phyloP scores from a whole-genome alignment of 139 green algal genomes.

The Volvox reticuliferus region DNA sequence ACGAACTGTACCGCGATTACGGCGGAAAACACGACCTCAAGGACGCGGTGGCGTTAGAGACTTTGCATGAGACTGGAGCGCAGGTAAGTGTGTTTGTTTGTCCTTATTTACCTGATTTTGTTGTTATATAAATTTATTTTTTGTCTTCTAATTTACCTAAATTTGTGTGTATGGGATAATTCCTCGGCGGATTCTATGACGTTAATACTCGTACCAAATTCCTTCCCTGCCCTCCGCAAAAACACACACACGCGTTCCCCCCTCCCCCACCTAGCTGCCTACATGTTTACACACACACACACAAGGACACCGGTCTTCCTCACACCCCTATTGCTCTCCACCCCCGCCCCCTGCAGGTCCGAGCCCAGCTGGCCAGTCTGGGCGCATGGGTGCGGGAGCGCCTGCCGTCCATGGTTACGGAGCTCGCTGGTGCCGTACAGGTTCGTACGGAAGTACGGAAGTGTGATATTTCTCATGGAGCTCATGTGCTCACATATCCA shows the following conservation, averaged over 20 bases:
- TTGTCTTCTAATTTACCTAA: no score
- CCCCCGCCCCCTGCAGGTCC: background rate
- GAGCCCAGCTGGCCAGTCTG: background rate
- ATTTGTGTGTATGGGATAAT: no score
- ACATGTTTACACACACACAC: no score
- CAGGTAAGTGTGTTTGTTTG: background rate
- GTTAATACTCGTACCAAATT: no score
- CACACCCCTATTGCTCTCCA: background rate
- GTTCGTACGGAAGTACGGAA: background rate
- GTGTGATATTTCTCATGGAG: no score
- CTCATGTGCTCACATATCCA: no score
- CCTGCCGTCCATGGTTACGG: background rate
- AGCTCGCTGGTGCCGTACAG: conserved; percentile 13
- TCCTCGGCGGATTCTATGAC: no score
- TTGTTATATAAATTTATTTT: no score
- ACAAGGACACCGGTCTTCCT: no score
- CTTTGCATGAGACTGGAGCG: background rate
- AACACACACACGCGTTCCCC: background rate
- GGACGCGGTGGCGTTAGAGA: conserved; percentile 47
- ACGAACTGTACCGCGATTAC: conserved; percentile 58
- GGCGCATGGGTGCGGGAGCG: conserved; percentile 23
- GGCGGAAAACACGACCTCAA: conserved; percentile 51
- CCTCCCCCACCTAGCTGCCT: no score
- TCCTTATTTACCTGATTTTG: no score
- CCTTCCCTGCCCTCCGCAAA: background rate